phyloP scores from a whole-genome alignment of 495 filamentous ascomycete genomes.

The Lasiosphaeria miniovina region DNA sequence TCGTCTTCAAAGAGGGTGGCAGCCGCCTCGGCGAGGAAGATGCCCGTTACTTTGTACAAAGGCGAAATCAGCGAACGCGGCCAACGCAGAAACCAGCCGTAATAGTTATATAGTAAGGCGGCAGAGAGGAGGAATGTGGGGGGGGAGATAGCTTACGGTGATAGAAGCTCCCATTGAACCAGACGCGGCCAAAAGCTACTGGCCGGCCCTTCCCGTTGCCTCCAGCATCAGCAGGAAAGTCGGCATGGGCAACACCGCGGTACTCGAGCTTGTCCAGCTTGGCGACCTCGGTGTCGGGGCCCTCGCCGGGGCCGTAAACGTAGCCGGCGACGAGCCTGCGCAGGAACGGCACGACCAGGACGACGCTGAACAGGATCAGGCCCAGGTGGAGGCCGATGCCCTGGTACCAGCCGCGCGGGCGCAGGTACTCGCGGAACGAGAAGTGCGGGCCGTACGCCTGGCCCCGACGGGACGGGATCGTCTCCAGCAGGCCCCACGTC shows the following conservation, averaged over 20 bases:
- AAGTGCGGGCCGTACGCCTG: constrained; percentile 71
- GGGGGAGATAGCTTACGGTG: constrained; percentile 39
- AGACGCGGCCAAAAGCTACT: constrained; percentile 54
- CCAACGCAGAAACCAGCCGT: no score
- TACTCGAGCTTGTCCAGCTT: constrained; percentile 60
- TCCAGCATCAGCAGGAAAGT: constrained; percentile 38
- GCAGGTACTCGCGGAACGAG: constrained; percentile 65
- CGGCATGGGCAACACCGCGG: constrained; percentile 62
- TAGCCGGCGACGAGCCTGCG: constrained; percentile 33
- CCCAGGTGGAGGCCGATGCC: constrained; percentile 58
- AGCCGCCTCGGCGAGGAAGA: constrained; percentile 67
- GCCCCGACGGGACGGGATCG: constrained; percentile 30
- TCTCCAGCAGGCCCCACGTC: constrained; percentile 69
- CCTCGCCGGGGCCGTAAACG: constrained; percentile 65
- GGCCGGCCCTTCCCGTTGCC: constrained; percentile 31
- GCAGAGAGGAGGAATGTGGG: background rate
- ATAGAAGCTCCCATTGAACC: constrained; percentile 63
- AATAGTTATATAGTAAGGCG: no score
- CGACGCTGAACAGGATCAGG: constrained; percentile 47
- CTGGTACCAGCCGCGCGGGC: constrained; percentile 54
- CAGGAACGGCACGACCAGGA: constrained; percentile 48
- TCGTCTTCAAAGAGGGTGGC: constrained; percentile 64
- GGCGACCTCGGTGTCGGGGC: constrained; percentile 56
- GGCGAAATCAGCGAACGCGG: no score
- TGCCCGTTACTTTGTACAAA: constrained; percentile 55